Conservation (phyloP, 352 stramenopile species). For the Pythium periplocum region DNA sequence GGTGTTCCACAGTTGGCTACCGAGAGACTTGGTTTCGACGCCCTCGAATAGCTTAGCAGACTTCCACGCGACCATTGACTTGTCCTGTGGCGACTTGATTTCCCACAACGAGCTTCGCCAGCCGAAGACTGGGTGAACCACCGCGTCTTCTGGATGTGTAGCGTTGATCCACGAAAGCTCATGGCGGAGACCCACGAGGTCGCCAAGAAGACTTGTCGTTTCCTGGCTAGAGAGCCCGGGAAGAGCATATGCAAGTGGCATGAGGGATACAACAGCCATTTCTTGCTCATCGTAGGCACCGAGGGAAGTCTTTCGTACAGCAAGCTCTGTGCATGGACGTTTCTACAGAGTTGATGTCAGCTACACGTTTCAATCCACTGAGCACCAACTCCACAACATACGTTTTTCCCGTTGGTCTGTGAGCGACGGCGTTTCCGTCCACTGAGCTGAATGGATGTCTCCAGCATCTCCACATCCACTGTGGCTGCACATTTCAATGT, state of each 20-base stretch:
- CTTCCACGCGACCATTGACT: constrained; percentile 9
- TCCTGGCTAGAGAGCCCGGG: constrained; percentile 12
- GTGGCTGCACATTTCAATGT: too few species aligned
- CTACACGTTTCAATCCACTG: too few species aligned
- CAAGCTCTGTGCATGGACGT: too few species aligned
- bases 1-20: constrained; percentile 7
- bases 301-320: too few species aligned
- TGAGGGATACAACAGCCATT: too few species aligned
- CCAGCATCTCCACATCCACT: too few species aligned
- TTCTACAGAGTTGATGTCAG: too few species aligned
- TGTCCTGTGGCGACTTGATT: neutral
- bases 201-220: constrained; percentile 7
- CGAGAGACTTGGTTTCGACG: constrained; percentile 6
- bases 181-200: constrained; percentile 8
- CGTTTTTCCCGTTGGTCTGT: too few species aligned
- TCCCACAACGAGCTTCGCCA: constrained; percentile 15
- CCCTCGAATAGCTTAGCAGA: constrained; percentile 17
- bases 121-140: constrained; percentile 13
- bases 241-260: constrained; percentile 4
- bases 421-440: too few species aligned
- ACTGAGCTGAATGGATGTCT: too few species aligned
- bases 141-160: constrained; percentile 1
- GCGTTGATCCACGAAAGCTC: constrained; percentile 15
- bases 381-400: too few species aligned
- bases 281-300: too few species aligned